phyloP scores from a whole-genome alignment of 768 basidiomycete species.

The Hericium coralloides region DNA sequence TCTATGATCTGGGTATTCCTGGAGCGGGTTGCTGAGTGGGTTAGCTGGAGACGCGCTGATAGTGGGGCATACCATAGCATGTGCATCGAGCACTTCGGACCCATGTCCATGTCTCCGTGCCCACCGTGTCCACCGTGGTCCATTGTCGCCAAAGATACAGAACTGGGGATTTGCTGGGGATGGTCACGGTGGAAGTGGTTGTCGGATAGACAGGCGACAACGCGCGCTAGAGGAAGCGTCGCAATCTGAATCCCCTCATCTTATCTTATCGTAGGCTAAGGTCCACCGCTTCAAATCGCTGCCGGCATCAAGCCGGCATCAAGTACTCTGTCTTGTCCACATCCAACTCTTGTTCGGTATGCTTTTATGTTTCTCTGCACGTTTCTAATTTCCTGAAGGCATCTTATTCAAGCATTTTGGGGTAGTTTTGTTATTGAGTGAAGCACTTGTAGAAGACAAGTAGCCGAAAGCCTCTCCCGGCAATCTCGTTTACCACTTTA shows the following conservation, averaged over 20 bases:
- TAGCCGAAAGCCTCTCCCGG: too few relatives aligned
- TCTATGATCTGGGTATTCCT: conserved; percentile 74
- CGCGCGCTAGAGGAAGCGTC: too few relatives aligned
- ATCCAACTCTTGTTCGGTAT: too few relatives aligned
- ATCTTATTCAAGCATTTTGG: too few relatives aligned
- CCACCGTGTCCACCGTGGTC: conserved; percentile 36
- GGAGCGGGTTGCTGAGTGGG: neutral
- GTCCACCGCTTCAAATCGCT: too few relatives aligned
- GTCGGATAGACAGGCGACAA: neutral
- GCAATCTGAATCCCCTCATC: neutral
- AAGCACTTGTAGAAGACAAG: too few relatives aligned
- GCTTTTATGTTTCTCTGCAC: too few relatives aligned
- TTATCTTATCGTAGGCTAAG: neutral
- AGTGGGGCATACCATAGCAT: conserved; percentile 62
- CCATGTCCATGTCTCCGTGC: conserved; percentile 37
- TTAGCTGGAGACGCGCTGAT: neutral
- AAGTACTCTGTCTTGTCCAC: too few relatives aligned
- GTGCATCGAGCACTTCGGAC: conserved; percentile 55
- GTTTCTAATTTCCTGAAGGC: too few relatives aligned
- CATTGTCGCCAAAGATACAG: conserved; percentile 13
- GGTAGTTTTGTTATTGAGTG: too few relatives aligned
- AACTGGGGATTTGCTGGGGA: neutral
- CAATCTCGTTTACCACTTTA: too few relatives aligned
- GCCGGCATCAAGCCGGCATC: too few relatives aligned
- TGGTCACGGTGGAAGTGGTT: neutral